A percentile compares a stretch with the other conserved stretches of the same genome.
Evolutionary conservation across 768 basidiomycete species (phyloP).

Genomic region (Vararia minispora): DNA sequence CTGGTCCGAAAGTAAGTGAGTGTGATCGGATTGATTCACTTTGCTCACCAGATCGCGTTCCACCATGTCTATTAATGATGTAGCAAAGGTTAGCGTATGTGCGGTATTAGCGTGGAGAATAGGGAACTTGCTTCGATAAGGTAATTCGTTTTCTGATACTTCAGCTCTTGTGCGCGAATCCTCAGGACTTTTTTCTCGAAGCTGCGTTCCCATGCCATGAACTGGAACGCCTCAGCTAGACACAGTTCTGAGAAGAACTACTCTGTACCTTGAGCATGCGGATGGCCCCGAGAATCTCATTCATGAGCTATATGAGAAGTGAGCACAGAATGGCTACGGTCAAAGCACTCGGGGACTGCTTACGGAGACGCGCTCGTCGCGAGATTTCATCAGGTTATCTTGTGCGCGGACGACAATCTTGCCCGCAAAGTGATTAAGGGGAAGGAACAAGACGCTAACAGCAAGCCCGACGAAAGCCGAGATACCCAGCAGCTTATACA

Average conservation of each 20-base stretch:
- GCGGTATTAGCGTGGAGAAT: neutral
- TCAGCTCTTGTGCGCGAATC: slow-evolving; percentile 71
- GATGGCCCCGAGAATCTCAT: slow-evolving; percentile 68
- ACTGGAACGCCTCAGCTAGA: no score
- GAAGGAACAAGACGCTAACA: slow-evolving; percentile 52
- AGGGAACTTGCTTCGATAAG: slow-evolving; percentile 62
- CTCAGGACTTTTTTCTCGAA: slow-evolving; percentile 69
- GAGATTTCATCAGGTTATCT: slow-evolving; percentile 83
- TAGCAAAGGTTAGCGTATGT: slow-evolving; percentile 2
- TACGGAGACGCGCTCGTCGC: slow-evolving; percentile 83
- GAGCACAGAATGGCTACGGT: neutral
- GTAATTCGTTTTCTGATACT: slow-evolving; percentile 80
- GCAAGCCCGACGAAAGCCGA: slow-evolving; percentile 73
- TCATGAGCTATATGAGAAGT: neutral
- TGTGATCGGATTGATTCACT: neutral
- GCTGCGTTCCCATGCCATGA: slow-evolving; percentile 92
- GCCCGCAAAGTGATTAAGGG: slow-evolving; percentile 77
- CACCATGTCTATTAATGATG: slow-evolving; percentile 28
- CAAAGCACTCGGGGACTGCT: no score
- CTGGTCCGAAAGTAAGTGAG: slow-evolving; percentile 10
- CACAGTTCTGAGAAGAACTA: no score
- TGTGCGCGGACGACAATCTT: slow-evolving; percentile 70
- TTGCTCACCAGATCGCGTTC: slow-evolving; percentile 40
- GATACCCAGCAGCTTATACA: slow-evolving; percentile 70
- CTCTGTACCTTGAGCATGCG: slow-evolving; percentile 80